Percentiles rank a stretch among this genome's conserved stretches.
phyloP scores from a whole-genome alignment of 2,329 filamentous ascomycete species.

The Botryotinia globosa region DNA sequence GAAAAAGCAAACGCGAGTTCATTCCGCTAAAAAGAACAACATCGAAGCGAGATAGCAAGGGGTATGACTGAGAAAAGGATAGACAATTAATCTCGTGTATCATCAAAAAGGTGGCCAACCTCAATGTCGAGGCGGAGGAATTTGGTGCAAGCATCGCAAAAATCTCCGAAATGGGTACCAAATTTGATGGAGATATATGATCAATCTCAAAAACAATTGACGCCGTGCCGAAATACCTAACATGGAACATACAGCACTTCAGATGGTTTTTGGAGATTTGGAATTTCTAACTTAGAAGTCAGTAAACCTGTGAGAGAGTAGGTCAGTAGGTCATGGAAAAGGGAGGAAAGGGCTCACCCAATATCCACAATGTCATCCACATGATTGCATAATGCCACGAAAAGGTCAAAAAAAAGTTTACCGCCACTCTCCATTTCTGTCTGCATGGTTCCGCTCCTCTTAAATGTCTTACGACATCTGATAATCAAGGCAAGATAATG shows the following conservation, averaged over 20 bases:
- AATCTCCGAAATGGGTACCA: conserved; percentile 38
- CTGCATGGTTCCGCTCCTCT: conserved; percentile 98
- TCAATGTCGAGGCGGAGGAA: conserved; percentile 42
- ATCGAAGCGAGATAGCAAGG: conserved; percentile 35
- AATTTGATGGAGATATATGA: conserved; percentile 40
- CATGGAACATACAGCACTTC: conserved; percentile 36
- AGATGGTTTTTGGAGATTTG: conserved; percentile 53
- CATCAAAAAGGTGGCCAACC: conserved; percentile 44
- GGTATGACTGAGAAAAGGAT: conserved; percentile 42
- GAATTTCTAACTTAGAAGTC: conserved; percentile 44
- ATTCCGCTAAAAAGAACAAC: conserved; percentile 35
- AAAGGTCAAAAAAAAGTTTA: conserved; percentile 95
- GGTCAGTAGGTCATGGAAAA: conserved; percentile 25
- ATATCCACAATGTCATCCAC: conserved; percentile 92
- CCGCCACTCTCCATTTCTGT: conserved; percentile 94
- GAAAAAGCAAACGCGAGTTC: conserved; percentile 34
- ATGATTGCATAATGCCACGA: conserved; percentile 97
- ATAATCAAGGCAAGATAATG: conserved; percentile 98
- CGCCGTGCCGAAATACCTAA: conserved; percentile 36
- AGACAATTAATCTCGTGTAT: conserved; percentile 19
- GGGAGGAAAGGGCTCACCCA: conserved; percentile 42
- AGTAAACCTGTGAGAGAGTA: conserved; percentile 25
- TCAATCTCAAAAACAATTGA: conserved; percentile 38
- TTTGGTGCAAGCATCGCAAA: conserved; percentile 35
- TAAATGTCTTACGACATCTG: conserved; percentile 94